Percentiles rank a stretch among this genome's conserved stretches.
Evolutionary conservation across 2,329 filamentous ascomycete species (phyloP).

Genomic region (Penicillium palitans): DNA sequence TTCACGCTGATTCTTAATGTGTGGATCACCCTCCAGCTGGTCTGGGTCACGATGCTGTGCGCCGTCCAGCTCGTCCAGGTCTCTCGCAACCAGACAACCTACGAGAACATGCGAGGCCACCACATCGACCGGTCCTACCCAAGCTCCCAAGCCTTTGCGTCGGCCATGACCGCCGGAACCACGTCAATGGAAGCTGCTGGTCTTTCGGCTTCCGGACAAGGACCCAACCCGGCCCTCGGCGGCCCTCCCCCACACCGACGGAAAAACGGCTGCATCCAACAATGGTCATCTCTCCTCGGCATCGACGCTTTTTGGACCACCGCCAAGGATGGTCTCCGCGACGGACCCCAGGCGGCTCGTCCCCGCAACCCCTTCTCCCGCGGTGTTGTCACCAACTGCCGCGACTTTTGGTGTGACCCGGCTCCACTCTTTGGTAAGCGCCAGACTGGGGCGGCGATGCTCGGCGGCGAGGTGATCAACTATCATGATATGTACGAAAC

Average conservation of each 20-base stretch:
- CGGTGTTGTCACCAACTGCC: constrained; percentile 84
- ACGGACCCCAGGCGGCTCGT: constrained; percentile 49
- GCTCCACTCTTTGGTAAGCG: constrained; percentile 75
- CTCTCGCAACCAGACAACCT: constrained; percentile 89
- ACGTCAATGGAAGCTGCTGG: constrained; percentile 67
- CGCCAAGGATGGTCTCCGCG: constrained; percentile 68
- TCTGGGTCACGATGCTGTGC: constrained; percentile 96
- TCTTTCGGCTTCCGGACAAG: constrained; percentile 65
- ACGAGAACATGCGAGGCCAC: constrained; percentile 89
- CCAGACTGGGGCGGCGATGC: constrained; percentile 70
- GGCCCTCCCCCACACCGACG: constrained; percentile 51
- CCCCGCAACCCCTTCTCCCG: constrained; percentile 80
- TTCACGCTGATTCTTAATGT: constrained; percentile 77
- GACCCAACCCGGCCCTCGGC: constrained; percentile 58
- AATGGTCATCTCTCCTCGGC: constrained; percentile 82
- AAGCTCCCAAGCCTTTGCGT: constrained; percentile 60
- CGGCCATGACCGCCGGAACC: constrained; percentile 69
- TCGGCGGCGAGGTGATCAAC: constrained; percentile 78
- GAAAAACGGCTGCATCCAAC: constrained; percentile 65
- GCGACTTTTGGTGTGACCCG: constrained; percentile 94
- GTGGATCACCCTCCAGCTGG: constrained; percentile 81
- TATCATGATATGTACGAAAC: constrained; percentile 89
- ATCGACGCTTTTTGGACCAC: constrained; percentile 94
- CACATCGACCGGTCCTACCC: constrained; percentile 58
- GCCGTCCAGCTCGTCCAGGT: constrained; percentile 93